Percentiles rank a stretch among this genome's conserved stretches.
phyloP scores from a whole-genome alignment of 2,329 filamentous ascomycete species.

The Aspergillus amoenus region DNA sequence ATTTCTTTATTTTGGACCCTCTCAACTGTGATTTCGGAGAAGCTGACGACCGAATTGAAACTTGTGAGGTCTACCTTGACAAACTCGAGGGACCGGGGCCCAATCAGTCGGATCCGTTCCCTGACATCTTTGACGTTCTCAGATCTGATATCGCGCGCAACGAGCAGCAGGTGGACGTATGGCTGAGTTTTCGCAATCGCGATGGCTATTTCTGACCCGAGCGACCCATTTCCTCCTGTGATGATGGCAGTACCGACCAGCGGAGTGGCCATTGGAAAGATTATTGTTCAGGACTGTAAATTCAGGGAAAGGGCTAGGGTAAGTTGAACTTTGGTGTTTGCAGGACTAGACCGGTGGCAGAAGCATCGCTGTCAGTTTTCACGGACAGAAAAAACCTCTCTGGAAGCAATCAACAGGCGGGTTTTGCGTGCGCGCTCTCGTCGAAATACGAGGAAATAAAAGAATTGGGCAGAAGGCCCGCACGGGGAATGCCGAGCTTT shows the following conservation, averaged over 20 bases:
- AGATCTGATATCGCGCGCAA: slow-evolving; percentile 30
- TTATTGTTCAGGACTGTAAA: neutral
- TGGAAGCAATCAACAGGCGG: neutral
- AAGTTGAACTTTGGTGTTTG: neutral
- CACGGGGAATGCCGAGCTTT: slow-evolving; percentile 14
- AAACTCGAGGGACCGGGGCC: slow-evolving; percentile 35
- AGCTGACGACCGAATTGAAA: slow-evolving; percentile 32
- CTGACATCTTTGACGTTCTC: slow-evolving; percentile 29
- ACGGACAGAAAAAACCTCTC: neutral
- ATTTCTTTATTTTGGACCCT: slow-evolving; percentile 34
- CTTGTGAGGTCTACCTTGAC: slow-evolving; percentile 31
- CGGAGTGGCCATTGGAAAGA: slow-evolving; percentile 30
- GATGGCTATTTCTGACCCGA: slow-evolving; percentile 37
- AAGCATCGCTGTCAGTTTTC: neutral
- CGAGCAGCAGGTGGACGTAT: slow-evolving; percentile 35
- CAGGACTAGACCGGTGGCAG: neutral
- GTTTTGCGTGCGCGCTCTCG: neutral
- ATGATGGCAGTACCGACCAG: slow-evolving; percentile 38
- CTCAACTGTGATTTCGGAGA: slow-evolving; percentile 32
- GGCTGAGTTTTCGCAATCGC: slow-evolving; percentile 37
- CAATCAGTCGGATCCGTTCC: slow-evolving; percentile 31
- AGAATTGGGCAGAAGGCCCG: neutral
- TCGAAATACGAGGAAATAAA: slow-evolving; percentile 1
- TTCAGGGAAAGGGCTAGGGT: neutral
- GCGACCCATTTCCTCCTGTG: slow-evolving; percentile 35